phyloP scores from a whole-genome alignment of 2,329 filamentous ascomycete genomes.

The Pseudogymnoascus pannorum region DNA sequence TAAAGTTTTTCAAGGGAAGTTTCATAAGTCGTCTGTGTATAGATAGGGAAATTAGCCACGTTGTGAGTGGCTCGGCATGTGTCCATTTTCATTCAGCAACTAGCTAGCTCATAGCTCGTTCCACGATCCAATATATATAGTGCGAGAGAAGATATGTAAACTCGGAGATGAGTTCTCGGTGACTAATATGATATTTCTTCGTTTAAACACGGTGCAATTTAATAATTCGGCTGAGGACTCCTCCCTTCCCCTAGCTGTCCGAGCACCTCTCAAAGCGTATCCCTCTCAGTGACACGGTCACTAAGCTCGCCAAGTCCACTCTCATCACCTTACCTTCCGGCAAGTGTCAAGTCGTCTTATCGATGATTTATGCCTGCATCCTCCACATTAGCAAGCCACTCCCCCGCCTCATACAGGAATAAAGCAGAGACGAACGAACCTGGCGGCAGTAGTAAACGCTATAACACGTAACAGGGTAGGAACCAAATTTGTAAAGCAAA shows the following conservation, averaged over 20 bases:
- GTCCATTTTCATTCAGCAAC: not conserved
- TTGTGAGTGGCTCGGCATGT: not conserved
- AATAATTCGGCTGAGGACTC: not conserved
- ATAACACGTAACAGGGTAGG: not conserved
- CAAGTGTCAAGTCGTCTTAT: no score
- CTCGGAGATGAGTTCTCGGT: not conserved
- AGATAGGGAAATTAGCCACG: not conserved
- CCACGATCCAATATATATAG: not conserved
- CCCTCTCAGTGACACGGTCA: not conserved
- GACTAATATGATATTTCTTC: not conserved
- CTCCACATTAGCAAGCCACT: not conserved
- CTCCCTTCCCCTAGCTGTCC: not conserved
- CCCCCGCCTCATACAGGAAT: not conserved
- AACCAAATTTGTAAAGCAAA: not conserved
- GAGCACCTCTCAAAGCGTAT: not conserved
- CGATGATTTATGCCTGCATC: not conserved
- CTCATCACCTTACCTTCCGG: not conserved
- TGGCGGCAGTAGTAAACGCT: not conserved
- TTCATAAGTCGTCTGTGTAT: not conserved
- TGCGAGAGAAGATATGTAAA: not conserved
- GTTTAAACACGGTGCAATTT: not conserved
- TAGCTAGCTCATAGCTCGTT: not conserved
- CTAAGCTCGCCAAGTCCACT: not conserved
- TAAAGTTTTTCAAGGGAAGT: not conserved
- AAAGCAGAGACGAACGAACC: not conserved